These are phyloP conservation scores for Apiotrichum gracile DNA, from an alignment of 1,284 basidiomycete genomes.

Conservation along the genomic window DNA sequence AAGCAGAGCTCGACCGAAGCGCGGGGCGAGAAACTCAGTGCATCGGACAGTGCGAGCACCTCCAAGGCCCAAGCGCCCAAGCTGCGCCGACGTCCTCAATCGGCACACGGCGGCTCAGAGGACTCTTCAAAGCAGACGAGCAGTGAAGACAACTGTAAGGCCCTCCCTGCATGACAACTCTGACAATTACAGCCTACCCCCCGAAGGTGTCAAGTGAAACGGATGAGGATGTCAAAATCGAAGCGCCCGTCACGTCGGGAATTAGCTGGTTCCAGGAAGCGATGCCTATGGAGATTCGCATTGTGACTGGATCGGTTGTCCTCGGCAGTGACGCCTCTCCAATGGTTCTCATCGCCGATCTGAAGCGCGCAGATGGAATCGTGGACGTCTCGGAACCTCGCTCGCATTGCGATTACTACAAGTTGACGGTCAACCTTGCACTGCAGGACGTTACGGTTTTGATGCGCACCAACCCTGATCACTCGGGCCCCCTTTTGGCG, in stretches of 20 bases:
- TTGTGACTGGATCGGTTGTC: constrained; percentile 67
- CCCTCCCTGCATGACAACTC: not conserved
- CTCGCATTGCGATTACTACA: constrained; percentile 72
- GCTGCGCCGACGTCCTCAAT: not conserved
- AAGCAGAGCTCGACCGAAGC: not conserved
- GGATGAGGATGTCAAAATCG: not conserved
- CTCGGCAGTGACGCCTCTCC: constrained; percentile 79
- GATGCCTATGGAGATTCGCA: constrained; percentile 69
- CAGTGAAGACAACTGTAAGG: not conserved
- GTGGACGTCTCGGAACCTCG: constrained; percentile 70
- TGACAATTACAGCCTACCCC: not conserved
- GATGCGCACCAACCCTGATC: constrained; percentile 70
- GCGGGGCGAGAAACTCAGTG: not conserved
- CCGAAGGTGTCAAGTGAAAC: not conserved
- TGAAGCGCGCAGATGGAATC: constrained; percentile 64
- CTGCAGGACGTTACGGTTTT: constrained; percentile 63
- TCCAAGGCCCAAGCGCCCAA: not conserved
- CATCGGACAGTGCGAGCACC: constrained; percentile 1
- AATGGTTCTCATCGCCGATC: constrained; percentile 70
- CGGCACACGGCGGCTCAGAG: not conserved
- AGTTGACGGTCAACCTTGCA: constrained; percentile 64
- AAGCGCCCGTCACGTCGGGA: constrained; percentile 6
- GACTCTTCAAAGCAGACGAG: not conserved
- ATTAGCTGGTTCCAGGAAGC: constrained; percentile 57
- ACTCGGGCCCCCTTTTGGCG: constrained; percentile 58